phyloP scores from a whole-genome alignment of 1,284 basidiomycete species.

The Ganoderma meredithae region DNA sequence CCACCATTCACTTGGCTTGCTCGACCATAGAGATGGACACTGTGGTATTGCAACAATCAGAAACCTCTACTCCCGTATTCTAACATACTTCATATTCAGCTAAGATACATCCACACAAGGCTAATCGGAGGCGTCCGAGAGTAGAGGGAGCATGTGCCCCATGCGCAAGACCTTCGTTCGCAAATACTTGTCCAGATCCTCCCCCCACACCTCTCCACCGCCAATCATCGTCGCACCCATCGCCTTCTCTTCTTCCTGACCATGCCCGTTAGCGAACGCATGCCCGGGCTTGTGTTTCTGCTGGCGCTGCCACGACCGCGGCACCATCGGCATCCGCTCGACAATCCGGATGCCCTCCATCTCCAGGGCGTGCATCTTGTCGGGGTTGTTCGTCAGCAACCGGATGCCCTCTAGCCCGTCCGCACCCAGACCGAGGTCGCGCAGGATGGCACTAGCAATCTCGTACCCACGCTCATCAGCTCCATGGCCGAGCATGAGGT shows the following conservation, averaged over 20 bases:
- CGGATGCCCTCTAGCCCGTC: constrained; percentile 70
- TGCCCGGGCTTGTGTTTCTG: constrained; percentile 43
- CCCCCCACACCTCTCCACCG: constrained; percentile 79
- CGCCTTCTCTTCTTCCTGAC: constrained; percentile 51
- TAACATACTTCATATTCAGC: not conserved
- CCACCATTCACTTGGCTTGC: not conserved
- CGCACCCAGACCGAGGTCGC: constrained; percentile 83
- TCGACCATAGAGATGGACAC: not conserved
- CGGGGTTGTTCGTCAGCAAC: constrained; percentile 97
- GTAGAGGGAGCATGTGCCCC: constrained; percentile 90
- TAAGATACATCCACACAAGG: not conserved
- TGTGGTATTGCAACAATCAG: not conserved
- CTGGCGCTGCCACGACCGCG: constrained; percentile 81
- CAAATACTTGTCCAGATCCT: constrained; percentile 95
- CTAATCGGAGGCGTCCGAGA: constrained; percentile 34
- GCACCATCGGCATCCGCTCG: constrained; percentile 95
- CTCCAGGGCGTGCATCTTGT: constrained; percentile 91
- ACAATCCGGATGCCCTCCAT: constrained; percentile 83
- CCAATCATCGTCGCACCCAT: constrained; percentile 88
- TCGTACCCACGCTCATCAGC: constrained; percentile 96
- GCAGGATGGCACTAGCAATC: constrained; percentile 89
- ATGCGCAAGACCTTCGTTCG: constrained; percentile 95
- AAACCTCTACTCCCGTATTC: not conserved
- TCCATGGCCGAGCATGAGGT: constrained; percentile 92
- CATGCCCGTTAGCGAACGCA: constrained; percentile 34